phyloP scores from a whole-genome alignment of 2,329 filamentous ascomycete genomes.

The Phyllosticta citriasiana region DNA sequence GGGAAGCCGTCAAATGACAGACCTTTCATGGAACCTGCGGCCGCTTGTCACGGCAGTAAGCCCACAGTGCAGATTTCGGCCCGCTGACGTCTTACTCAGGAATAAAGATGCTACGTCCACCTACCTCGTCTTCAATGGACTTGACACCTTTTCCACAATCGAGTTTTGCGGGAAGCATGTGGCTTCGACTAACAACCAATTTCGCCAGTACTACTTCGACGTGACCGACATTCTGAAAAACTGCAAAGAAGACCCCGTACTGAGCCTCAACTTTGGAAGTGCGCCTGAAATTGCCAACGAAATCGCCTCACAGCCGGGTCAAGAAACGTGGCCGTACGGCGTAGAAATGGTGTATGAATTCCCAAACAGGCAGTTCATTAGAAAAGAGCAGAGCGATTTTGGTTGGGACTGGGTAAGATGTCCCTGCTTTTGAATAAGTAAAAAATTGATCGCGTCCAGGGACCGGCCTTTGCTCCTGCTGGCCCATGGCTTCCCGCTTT shows the following conservation, averaged over 20 bases:
- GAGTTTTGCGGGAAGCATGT: constrained; percentile 45
- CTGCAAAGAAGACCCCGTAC: constrained; percentile 30
- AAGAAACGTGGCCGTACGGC: constrained; percentile 41
- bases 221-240: constrained; percentile 37
- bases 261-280: constrained; percentile 48
- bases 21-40: too few relatives aligned
- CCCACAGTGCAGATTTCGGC: neutral
- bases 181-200: constrained; percentile 51
- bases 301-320: constrained; percentile 41
- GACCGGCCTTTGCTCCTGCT: constrained; percentile 51
- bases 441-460: constrained; percentile 20
- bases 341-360: constrained; percentile 44
- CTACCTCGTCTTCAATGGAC: constrained; percentile 51
- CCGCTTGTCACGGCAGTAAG: neutral
- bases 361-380: constrained; percentile 44
- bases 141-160: constrained; percentile 52
- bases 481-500: constrained; percentile 53
- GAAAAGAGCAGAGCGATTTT: constrained; percentile 54
- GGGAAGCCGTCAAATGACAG: too few relatives aligned
- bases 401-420: constrained; percentile 44
- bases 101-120: constrained; percentile 29
- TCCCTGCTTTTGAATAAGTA: neutral
- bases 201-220: constrained; percentile 52
- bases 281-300: constrained; percentile 43
- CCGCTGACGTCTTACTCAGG: constrained; percentile 8